Base-by-base conservation (phyloP, 2,329 filamentous ascomycete genomes). In the Colletotrichum costaricense region DNA sequence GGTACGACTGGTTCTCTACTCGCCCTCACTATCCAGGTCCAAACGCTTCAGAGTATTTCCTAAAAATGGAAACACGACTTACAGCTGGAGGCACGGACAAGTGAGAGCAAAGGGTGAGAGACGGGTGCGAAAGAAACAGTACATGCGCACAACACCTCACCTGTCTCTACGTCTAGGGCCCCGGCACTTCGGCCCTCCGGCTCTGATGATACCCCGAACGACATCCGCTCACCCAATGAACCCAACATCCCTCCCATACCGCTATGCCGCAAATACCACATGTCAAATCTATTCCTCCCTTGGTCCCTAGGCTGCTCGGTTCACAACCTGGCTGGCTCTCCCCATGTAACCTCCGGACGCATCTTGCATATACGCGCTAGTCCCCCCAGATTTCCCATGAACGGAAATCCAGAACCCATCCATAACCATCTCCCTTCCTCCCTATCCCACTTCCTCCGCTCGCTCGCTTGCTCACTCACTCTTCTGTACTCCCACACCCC, bases 301-400 rank as follows among this genome's bases (percentile, higher is more conserved):
- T 49, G 19, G 14, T 26, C 59, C n/a, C 8, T 26, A 24, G 38
- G 46, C 5, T 33, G 42, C 19, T 33, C 59, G 24, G 28, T 19
- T 19, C 42, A 26, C 30, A 49, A 19, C 7, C 19, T 49, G 42
- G 19, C 42, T 49, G 42, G 7, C 42, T 33, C 35, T 46, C 42
- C 42, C 42, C 42, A 66, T 72, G 66, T 64, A 69, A 69, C 70
- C 66, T 69, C 70, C 70, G 35, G 66, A 69, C 42, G 26, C 59
- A 73, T 73, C 66, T 71, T 63, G 69, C 69, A 72, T 72, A 68
- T 68, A 55, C 59, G 54, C 59, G 54, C 70, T 65, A 69, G 46
- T 12, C 19, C 14, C 16, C 70, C 66, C 66, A 60, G 59, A 30
- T 73, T 73, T 62, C 46, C 59, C 56, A 60, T 49, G 55, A 60